Evolutionary conservation across 352 stramenopile genomes (phyloP), one percentile per base, ranked within the genome.

Genomic region (Blastocystis sp.): DNA sequence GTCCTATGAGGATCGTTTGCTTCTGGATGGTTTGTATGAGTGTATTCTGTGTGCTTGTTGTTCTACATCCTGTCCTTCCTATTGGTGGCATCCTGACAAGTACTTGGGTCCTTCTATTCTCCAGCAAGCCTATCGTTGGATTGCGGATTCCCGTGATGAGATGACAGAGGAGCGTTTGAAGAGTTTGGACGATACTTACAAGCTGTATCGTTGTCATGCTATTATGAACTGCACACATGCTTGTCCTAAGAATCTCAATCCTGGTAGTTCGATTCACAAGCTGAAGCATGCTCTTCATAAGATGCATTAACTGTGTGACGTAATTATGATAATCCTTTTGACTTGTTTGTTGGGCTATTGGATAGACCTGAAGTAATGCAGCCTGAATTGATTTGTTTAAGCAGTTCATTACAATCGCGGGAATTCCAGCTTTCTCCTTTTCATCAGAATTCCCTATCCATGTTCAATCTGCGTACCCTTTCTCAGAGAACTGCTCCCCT

Each of bases 41-140:
- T 99, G 96, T 91, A 99, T 99, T 88, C 92, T 98, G n/a, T 99
- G 96, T 90, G 96, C 96, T 24, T 99, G 96, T 91, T 99, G 96
- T 92, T 96, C 91, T 86, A 98, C 96, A 4, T 96, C 96, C 49
- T 99, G 96, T 91, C 96, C 96, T 35, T 97, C 92, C 74, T 99
- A 99, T 92, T 99, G 96, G 96, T 99, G 96, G 96, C 98, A 98
- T 91, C 66, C 81, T 11, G 93, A 96, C 89, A 97, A 96, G 92
- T 97, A 97, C 24, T 16, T 71, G 21, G 69, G 39, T 43, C 32
- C 69, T 14, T 59, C 32, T 32, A 73, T 49, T 66, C 57, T n/a
- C n/a, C n/a, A n/a, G n/a, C n/a, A n/a, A n/a, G n/a, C n/a, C n/a
- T n/a, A n/a, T n/a, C n/a, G n/a, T n/a, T n/a, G n/a, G n/a, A n/a